Conservation (phyloP, 176 grass and related monocot genomes). For the Guadua angustifolia region DNA sequence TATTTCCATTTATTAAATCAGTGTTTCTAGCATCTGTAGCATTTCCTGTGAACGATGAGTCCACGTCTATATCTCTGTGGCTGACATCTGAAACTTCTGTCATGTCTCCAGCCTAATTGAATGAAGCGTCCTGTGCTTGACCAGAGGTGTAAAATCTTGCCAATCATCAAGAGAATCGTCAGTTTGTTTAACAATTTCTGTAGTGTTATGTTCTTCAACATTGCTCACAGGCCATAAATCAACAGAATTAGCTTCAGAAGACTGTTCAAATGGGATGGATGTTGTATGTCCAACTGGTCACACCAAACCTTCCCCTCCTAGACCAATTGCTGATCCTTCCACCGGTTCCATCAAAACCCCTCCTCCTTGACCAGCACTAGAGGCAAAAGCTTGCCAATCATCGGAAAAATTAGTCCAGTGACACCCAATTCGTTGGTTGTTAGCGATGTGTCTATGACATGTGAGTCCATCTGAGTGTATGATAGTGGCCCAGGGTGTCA, state of each 20-base stretch:
- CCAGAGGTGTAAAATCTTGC: conserved; percentile 63
- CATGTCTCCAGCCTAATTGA: conserved; percentile 37
- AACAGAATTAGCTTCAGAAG: conserved; percentile 52
- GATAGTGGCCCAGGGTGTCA: too few relatives aligned
- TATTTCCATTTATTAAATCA: conserved; percentile 35
- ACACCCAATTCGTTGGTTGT: too few relatives aligned
- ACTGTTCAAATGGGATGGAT: conserved; percentile 31
- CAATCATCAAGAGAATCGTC: conserved; percentile 58
- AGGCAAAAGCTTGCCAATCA: conserved; percentile 60
- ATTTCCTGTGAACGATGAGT: conserved; percentile 57
- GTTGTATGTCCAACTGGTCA: conserved; percentile 36
- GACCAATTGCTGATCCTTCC: conserved; percentile 20
- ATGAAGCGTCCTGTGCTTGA: conserved; percentile 39
- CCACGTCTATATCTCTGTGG: conserved; percentile 46
- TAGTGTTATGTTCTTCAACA: conserved; percentile 25
- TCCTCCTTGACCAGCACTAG: conserved; percentile 51
- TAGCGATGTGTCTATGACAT: too few relatives aligned
- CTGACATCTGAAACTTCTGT: conserved; percentile 24
- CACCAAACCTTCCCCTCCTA: conserved; percentile 16
- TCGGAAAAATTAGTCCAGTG: too few relatives aligned
- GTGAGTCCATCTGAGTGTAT: too few relatives aligned
- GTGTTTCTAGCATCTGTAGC: conserved; percentile 26
- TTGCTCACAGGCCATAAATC: conserved; percentile 52
- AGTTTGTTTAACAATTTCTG: conserved; percentile 49
- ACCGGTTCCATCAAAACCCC: conserved; percentile 22